phyloP scores from a whole-genome alignment of 768 basidiomycete species.

The Mycena albidolilacea region DNA sequence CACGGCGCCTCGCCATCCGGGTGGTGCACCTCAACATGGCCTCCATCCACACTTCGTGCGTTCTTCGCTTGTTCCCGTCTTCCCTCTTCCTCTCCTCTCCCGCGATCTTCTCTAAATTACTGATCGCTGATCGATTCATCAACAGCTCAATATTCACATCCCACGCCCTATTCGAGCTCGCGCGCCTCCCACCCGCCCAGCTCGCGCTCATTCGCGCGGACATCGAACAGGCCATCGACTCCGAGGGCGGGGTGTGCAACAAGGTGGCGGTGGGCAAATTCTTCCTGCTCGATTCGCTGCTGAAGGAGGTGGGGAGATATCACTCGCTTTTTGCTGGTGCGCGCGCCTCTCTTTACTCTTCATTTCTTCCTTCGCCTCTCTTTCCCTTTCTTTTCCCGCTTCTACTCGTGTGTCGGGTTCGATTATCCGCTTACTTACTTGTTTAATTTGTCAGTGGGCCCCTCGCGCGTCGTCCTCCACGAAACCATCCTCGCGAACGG shows the following conservation, averaged over 20 bases:
- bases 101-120: no score
- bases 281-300: constrained; percentile 38
- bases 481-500: constrained; percentile 36
- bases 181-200: constrained; percentile 32
- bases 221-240: constrained; percentile 30
- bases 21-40: constrained; percentile 41
- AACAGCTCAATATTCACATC: constrained; percentile 37
- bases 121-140: neutral
- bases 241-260: constrained; percentile 36
- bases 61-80: constrained; percentile 27
- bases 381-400: no score
- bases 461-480: constrained; percentile 28
- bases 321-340: constrained; percentile 33
- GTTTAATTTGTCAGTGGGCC: constrained; percentile 28
- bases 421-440: neutral
- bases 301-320: constrained; percentile 40
- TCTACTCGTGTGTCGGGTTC: neutral
- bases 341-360: no score
- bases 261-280: constrained; percentile 39
- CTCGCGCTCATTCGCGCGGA: constrained; percentile 35
- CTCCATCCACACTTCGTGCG: neutral
- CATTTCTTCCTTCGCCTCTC: no score
- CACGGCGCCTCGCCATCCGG: constrained; percentile 13
- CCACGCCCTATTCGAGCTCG: constrained; percentile 40
- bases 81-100: no score